Percentiles rank a stretch among this genome's conserved stretches.
Conservation (phyloP, 2,329 filamentous ascomycete species). For the Ascochyta viciae-villosae region DNA sequence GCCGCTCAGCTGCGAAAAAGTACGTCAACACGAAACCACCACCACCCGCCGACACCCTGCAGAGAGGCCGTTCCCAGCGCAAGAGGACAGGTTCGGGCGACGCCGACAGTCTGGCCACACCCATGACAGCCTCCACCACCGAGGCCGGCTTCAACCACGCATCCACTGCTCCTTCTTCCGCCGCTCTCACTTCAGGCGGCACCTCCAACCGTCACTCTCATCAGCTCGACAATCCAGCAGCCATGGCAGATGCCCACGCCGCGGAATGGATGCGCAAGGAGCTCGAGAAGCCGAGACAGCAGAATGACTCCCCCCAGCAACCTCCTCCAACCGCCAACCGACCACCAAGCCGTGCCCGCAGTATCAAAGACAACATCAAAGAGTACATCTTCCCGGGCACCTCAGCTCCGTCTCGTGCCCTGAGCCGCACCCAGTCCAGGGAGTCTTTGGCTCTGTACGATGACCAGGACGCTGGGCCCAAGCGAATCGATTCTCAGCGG, state of each 20-base stretch:
- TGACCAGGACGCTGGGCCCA: constrained; percentile 22
- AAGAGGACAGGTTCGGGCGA: constrained; percentile 22
- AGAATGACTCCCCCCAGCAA: constrained; percentile 30
- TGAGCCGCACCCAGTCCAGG: constrained; percentile 46
- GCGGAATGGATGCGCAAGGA: constrained; percentile 55
- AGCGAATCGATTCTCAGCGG: constrained; percentile 32
- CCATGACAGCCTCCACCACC: constrained; percentile 52
- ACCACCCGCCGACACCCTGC: constrained; percentile 22
- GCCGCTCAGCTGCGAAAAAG: constrained; percentile 31
- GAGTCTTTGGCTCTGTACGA: constrained; percentile 38
- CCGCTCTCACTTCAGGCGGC: constrained; percentile 49
- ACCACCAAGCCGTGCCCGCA: constrained; percentile 46
- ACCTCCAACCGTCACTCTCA: constrained; percentile 52
- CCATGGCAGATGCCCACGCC: constrained; percentile 49
- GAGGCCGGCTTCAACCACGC: constrained; percentile 47
- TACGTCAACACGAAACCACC: constrained; percentile 26
- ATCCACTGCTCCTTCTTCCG: constrained; percentile 54
- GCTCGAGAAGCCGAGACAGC: constrained; percentile 48
- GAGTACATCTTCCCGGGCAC: constrained; percentile 53
- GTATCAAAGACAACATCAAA: constrained; percentile 49
- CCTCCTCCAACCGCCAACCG: constrained; percentile 32
- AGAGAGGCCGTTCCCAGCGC: constrained; percentile 12
- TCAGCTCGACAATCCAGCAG: constrained; percentile 43
- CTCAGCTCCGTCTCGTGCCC: constrained; percentile 21
- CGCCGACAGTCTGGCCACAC: constrained; percentile 51